These are phyloP conservation scores for Kwoniella botswanensis DNA, from an alignment of 768 basidiomycete species.

Conservation along the genomic window DNA sequence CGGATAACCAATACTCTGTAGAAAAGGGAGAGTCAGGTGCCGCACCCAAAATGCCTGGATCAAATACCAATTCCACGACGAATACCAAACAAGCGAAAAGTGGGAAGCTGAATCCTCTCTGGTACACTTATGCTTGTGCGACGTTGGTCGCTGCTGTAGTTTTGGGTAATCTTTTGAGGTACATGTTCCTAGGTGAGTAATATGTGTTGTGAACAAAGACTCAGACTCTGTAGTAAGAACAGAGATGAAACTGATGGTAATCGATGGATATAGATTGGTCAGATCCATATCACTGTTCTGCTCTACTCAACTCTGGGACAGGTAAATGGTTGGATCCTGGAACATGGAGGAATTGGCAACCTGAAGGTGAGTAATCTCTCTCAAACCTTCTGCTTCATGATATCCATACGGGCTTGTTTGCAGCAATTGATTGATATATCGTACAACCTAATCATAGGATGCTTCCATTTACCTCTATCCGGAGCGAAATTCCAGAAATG, in stretches of 20 bases:
- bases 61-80: background rate
- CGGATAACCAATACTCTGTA: background rate
- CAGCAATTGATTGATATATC: no score
- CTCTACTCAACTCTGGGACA: conserved; percentile 65
- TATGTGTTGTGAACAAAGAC: background rate
- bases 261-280: conserved; percentile 64
- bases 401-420: no score
- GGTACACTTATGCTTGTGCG: conserved; percentile 58
- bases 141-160: conserved; percentile 52
- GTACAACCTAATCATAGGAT: conserved; percentile 1
- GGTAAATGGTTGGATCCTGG: conserved; percentile 78
- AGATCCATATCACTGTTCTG: conserved; percentile 75
- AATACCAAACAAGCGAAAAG: conserved; percentile 28
- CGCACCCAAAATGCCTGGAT: conserved; percentile 19
- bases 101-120: conserved; percentile 54
- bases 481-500: conserved; percentile 22
- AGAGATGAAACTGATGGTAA: background rate
- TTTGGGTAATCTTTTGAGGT: conserved; percentile 54
- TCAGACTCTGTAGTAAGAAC: background rate
- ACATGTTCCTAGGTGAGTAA: conserved; percentile 56
- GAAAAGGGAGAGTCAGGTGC: conserved; percentile 2
- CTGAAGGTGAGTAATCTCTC: conserved; percentile 66
- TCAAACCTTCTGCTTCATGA: background rate
- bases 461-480: conserved; percentile 27
- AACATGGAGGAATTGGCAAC: conserved; percentile 77